Conservation (phyloP, 768 basidiomycete genomes). For the Leucocoprinus birnbaumii region DNA sequence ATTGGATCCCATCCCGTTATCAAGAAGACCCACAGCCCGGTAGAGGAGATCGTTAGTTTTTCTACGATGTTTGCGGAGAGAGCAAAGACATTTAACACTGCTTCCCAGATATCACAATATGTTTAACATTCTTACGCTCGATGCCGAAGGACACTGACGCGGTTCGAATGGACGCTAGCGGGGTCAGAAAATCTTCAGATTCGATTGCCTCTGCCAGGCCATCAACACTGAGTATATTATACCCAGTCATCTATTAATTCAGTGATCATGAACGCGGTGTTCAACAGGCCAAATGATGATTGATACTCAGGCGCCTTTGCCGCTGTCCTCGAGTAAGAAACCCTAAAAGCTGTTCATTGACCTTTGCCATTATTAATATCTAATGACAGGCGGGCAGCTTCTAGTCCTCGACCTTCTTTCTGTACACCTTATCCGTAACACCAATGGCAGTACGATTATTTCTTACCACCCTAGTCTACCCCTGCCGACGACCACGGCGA, state of each 20-base stretch:
- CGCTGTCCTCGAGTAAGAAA: slow-evolving; percentile 21
- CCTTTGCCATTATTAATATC: neutral
- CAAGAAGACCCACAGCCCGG: slow-evolving; percentile 42
- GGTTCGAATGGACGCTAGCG: slow-evolving; percentile 10
- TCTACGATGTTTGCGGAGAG: neutral
- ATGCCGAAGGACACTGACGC: slow-evolving; percentile 23
- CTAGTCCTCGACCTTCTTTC: slow-evolving; percentile 45
- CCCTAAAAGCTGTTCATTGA: neutral
- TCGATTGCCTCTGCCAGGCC: neutral
- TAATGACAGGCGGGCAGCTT: slow-evolving; percentile 24
- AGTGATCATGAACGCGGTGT: neutral
- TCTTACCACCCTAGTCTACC: slow-evolving; percentile 39
- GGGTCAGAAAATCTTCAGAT: neutral
- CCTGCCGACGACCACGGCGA: slow-evolving; percentile 34
- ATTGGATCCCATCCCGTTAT: slow-evolving; percentile 68
- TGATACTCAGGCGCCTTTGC: slow-evolving; percentile 27
- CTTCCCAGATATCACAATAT: slow-evolving; percentile 53
- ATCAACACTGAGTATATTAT: neutral
- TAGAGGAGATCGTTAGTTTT: slow-evolving; percentile 49
- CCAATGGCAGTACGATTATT: slow-evolving; percentile 41
- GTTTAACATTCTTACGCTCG: slow-evolving; percentile 51
- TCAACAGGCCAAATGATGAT: slow-evolving; percentile 26
- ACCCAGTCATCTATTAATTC: neutral
- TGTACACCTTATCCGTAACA: slow-evolving; percentile 43
- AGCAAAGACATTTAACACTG: neutral